These are phyloP conservation scores for Aspergillus asperescens DNA, from an alignment of 495 filamentous ascomycete species.

Conservation along the genomic window DNA sequence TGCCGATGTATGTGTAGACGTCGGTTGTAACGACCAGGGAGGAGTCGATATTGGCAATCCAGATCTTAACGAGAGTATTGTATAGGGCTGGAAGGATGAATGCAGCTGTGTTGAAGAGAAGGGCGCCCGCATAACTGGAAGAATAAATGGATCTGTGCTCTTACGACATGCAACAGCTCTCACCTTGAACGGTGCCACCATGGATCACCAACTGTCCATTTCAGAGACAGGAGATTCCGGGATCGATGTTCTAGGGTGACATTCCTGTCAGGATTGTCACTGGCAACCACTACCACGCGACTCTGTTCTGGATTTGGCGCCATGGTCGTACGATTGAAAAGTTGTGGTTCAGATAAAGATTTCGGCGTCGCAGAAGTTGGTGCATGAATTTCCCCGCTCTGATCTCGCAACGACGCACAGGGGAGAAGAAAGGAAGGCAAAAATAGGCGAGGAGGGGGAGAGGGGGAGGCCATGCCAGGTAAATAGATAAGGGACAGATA, in stretches of 20 bases:
- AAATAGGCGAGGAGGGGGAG: background rate
- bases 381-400: no score
- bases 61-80: constrained; percentile 64
- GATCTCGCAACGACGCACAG: no score
- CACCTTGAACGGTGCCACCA: constrained; percentile 16
- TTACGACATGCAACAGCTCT: background rate
- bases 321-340: no score
- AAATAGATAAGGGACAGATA: no score
- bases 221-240: background rate
- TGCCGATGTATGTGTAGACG: constrained; percentile 57
- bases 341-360: background rate
- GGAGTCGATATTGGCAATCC: constrained; percentile 66
- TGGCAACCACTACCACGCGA: background rate
- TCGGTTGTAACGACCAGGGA: constrained; percentile 65
- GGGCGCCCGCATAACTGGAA: constrained; percentile 48
- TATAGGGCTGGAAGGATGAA: constrained; percentile 68
- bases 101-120: constrained; percentile 58
- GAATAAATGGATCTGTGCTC: background rate
- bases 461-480: no score
- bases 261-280: background rate
- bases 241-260: background rate
- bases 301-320: background rate
- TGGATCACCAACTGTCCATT: constrained; percentile 4
- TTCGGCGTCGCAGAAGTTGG: background rate
- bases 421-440: no score